These are phyloP conservation scores for Zygotorulaspora danielsina DNA, from an alignment of 805 yeast species.

Conservation along the genomic window DNA sequence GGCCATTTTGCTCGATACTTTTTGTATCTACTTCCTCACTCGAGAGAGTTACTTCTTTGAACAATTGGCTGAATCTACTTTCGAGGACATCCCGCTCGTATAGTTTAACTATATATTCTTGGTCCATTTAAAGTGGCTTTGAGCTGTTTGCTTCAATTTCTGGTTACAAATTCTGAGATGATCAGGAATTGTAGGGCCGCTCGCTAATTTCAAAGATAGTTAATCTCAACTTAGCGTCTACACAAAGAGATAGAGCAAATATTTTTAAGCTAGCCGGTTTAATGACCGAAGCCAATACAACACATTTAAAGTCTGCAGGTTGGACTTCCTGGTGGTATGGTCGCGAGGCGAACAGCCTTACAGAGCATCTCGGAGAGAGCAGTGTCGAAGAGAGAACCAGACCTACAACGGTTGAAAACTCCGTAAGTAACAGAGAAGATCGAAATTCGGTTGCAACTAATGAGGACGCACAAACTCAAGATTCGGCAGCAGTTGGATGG, in stretches of 20 bases:
- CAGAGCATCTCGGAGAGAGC: too few species aligned
- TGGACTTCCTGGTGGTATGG: conserved; percentile 14
- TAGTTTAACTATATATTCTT: conserved; percentile 14
- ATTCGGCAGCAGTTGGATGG: conserved; percentile 14
- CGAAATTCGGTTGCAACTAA: background rate
- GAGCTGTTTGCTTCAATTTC: background rate
- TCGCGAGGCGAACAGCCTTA: conserved; percentile 1
- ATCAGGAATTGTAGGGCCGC: too few species aligned
- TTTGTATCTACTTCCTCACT: background rate
- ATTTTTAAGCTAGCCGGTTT: too few species aligned
- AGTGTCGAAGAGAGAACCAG: too few species aligned
- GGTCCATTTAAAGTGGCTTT: conserved; percentile 12
- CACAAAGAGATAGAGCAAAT: too few species aligned
- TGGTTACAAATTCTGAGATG: too few species aligned
- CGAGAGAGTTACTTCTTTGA: conserved; percentile 8
- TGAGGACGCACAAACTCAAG: background rate
- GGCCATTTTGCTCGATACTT: conserved; percentile 3
- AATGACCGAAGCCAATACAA: conserved; percentile 8
- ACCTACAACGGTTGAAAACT: too few species aligned
- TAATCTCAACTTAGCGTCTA: too few species aligned
- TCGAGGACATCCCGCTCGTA: conserved; percentile 21
- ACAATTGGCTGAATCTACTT: conserved; percentile 21
- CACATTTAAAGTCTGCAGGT: conserved; percentile 2
- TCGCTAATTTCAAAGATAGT: too few species aligned
- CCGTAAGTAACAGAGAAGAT: background rate